A percentile compares a stretch with the other conserved stretches of the same genome.
Conservation (phyloP, 129 eudicot species). For the Saposhnikovia divaricata region DNA sequence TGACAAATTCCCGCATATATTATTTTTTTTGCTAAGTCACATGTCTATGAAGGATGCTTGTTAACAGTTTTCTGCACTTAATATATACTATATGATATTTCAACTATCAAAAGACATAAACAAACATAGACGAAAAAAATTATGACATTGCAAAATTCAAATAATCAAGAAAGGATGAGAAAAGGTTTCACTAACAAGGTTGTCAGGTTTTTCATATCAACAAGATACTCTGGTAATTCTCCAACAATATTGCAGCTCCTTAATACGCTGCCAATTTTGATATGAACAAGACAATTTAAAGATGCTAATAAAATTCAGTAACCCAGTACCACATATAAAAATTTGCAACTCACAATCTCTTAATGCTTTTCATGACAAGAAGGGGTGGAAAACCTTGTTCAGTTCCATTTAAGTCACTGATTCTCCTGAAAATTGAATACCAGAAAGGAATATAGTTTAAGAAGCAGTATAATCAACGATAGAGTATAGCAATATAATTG, state of each 20-base stretch:
- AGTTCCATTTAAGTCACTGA: conserved; percentile 45
- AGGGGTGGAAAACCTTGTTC: conserved; percentile 32
- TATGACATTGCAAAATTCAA: neutral
- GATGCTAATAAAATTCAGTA: neutral
- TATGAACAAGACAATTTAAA: conserved; percentile 1
- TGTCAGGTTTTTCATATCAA: conserved; percentile 26
- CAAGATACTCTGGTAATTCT: conserved; percentile 43
- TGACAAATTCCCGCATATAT: neutral
- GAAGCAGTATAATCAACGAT: neutral
- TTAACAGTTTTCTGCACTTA: neutral
- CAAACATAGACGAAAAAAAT: neutral
- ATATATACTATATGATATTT: neutral
- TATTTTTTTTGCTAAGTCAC: neutral
- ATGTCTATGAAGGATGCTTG: neutral
- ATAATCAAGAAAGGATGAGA: neutral
- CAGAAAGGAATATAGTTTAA: neutral
- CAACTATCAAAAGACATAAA: neutral
- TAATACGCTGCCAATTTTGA: conserved; percentile 44
- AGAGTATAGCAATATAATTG: neutral
- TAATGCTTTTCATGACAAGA: conserved; percentile 17
- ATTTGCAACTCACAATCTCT: conserved; percentile 38
- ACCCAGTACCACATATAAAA: neutral
- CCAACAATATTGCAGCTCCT: conserved; percentile 75
- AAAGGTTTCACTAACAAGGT: conserved; percentile 46
- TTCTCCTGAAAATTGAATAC: conserved; percentile 31